A percentile compares a stretch with the other conserved stretches of the same genome.
Evolutionary conservation across 1,284 basidiomycete species (phyloP).

Genomic region (Acaromyces ingoldii): DNA sequence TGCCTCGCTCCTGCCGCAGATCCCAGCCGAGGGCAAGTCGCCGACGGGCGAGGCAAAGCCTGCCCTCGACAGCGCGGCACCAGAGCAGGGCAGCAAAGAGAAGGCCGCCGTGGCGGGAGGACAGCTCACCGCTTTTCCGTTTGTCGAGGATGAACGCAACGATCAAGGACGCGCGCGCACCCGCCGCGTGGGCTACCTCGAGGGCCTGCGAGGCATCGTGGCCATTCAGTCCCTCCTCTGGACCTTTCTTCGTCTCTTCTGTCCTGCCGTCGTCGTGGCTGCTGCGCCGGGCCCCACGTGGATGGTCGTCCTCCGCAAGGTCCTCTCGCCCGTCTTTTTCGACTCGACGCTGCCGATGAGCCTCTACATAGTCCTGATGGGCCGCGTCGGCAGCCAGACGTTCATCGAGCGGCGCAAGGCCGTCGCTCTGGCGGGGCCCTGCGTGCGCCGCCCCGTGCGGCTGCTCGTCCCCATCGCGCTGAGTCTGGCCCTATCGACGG

Average conservation of each 20-base stretch:
- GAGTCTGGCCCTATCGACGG: slow-evolving; percentile 20
- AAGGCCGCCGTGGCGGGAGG: too few relatives aligned
- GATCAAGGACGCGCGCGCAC: not conserved
- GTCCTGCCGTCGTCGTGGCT: slow-evolving; percentile 23
- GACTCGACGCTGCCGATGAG: slow-evolving; percentile 28
- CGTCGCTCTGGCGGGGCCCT: slow-evolving; percentile 19
- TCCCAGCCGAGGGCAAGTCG: too few relatives aligned
- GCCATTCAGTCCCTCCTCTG: slow-evolving; percentile 30
- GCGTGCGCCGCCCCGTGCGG: slow-evolving; percentile 32
- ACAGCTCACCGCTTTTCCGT: too few relatives aligned
- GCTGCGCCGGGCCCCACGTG: slow-evolving; percentile 9
- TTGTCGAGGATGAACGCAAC: not conserved
- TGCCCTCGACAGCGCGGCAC: too few relatives aligned
- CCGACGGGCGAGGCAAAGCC: too few relatives aligned
- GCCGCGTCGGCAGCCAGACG: slow-evolving; percentile 23
- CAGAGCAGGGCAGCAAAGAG: too few relatives aligned
- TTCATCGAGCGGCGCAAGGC: slow-evolving; percentile 28
- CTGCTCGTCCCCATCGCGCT: slow-evolving; percentile 27
- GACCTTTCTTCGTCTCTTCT: slow-evolving; percentile 38
- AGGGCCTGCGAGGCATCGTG: slow-evolving; percentile 17
- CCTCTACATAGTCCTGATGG: slow-evolving; percentile 31
- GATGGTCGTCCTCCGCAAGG: slow-evolving; percentile 30
- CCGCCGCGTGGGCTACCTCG: slow-evolving; percentile 3
- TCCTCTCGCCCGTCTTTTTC: slow-evolving; percentile 26
- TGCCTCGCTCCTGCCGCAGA: too few relatives aligned